A percentile compares a stretch with the other conserved stretches of the same genome.
Evolutionary conservation across 345 rosid genomes (phyloP).

Genomic region (Salix purpurea): DNA sequence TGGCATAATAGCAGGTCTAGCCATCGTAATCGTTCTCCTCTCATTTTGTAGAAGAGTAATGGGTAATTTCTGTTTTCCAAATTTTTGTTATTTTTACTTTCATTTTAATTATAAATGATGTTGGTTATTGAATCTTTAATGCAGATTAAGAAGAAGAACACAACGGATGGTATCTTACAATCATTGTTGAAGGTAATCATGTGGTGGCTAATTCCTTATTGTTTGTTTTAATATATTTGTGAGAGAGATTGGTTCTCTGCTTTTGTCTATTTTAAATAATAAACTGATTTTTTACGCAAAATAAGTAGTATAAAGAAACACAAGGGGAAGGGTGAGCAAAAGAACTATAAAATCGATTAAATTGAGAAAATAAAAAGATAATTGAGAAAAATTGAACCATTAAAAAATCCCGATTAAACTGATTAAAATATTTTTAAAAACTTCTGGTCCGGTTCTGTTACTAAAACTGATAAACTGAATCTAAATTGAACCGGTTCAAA

Average conservation of each 20-base stretch:
- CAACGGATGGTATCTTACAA: not conserved
- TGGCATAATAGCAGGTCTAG: constrained; percentile 66
- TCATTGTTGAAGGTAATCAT: not conserved
- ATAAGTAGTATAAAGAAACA: too few relatives aligned
- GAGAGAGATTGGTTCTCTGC: not conserved
- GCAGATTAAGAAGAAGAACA: constrained; percentile 9
- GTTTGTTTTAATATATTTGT: not conserved
- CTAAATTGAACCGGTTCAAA: too few relatives aligned
- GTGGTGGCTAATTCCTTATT: not conserved
- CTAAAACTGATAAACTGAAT: too few relatives aligned
- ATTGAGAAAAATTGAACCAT: too few relatives aligned
- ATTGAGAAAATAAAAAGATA: too few relatives aligned
- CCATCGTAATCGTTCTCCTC: constrained; percentile 66
- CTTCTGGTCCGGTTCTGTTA: accelerated
- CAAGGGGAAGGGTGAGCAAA: too few relatives aligned
- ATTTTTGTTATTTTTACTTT: not conserved
- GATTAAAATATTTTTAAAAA: too few relatives aligned
- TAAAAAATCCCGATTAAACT: too few relatives aligned
- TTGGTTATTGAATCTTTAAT: not conserved
- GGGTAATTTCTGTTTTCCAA: constrained; percentile 24
- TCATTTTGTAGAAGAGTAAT: constrained; percentile 59
- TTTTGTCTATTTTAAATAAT: not conserved
- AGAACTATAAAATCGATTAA: too few relatives aligned
- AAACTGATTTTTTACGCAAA: not conserved
- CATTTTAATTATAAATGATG: not conserved